Percentiles rank a stretch among this genome's conserved stretches.
phyloP scores from a whole-genome alignment of 441 rosid species.

The Sinapis alba region DNA sequence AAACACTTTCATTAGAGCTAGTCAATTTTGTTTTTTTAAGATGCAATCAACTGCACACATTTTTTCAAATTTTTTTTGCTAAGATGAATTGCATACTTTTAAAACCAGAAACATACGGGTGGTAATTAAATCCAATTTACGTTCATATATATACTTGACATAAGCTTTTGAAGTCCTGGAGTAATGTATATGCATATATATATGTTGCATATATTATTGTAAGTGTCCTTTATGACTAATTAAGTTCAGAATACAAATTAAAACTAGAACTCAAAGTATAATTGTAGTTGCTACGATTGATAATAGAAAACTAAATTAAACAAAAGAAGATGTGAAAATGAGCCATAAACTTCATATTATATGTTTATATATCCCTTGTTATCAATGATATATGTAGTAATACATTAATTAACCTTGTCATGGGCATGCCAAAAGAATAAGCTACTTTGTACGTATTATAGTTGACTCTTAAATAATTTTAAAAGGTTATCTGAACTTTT shows the following conservation, averaged over 20 bases:
- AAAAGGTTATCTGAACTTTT: constrained; percentile 26
- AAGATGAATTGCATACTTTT: neutral
- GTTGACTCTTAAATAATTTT: constrained; percentile 33
- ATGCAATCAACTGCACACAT: too few relatives aligned
- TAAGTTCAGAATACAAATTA: neutral
- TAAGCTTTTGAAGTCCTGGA: neutral
- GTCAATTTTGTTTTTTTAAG: too few relatives aligned
- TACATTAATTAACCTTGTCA: constrained; percentile 41
- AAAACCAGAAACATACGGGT: neutral
- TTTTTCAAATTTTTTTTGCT: too few relatives aligned
- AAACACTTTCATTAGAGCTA: too few relatives aligned
- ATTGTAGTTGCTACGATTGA: neutral
- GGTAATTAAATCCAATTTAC: neutral
- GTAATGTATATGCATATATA: neutral
- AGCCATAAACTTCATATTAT: neutral
- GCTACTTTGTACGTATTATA: constrained; percentile 44
- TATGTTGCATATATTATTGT: neutral
- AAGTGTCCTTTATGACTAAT: neutral
- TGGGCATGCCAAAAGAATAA: constrained; percentile 45
- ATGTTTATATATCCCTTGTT: constrained; percentile 6
- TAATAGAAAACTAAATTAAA: constrained; percentile 1
- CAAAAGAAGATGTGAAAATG: neutral
- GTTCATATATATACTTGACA: neutral
- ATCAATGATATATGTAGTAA: neutral
- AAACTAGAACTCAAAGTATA: neutral